Conservation (phyloP, 495 filamentous ascomycete genomes). For the Aspergillus bridgeri region DNA sequence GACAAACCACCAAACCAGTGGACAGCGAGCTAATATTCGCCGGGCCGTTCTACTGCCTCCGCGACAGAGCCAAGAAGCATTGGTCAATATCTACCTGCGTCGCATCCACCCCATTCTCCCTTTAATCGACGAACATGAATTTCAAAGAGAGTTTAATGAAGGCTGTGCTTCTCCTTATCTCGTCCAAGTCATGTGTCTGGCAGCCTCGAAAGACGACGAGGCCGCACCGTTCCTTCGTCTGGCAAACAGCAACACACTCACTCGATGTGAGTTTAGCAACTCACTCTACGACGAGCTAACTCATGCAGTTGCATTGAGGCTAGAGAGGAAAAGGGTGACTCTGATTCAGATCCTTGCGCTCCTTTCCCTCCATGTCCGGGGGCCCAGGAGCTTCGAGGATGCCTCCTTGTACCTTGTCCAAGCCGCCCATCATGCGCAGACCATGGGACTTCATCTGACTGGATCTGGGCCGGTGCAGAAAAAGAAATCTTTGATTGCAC, state of each 20-base stretch:
- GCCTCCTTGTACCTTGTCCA: constrained; percentile 28
- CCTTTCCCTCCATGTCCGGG: constrained; percentile 33
- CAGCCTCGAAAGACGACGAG: constrained; percentile 30
- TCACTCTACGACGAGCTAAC: constrained; percentile 18
- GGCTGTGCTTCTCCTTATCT: constrained; percentile 19
- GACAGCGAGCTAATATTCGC: not conserved
- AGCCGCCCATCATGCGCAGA: constrained; percentile 54
- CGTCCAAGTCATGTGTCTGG: constrained; percentile 31
- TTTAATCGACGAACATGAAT: constrained; percentile 25
- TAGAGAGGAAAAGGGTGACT: constrained; percentile 26
- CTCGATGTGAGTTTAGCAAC: constrained; percentile 23
- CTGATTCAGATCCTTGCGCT: constrained; percentile 34
- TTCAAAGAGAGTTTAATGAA: constrained; percentile 17
- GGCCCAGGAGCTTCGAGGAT: constrained; percentile 32
- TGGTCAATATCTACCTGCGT: constrained; percentile 25
- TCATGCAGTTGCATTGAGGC: constrained; percentile 14
- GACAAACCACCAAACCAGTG: not conserved
- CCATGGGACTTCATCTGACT: constrained; percentile 55
- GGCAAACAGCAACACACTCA: constrained; percentile 10
- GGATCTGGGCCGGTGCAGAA: constrained; percentile 20
- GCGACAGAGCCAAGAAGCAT: constrained; percentile 14
- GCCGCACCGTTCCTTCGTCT: constrained; percentile 25
- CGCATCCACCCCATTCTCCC: constrained; percentile 26
- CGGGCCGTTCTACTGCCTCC: constrained; percentile 14
- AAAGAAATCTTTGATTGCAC: constrained; percentile 24